phyloP scores from a whole-genome alignment of 2,329 filamentous ascomycete species.

The Talaromyces sp. region DNA sequence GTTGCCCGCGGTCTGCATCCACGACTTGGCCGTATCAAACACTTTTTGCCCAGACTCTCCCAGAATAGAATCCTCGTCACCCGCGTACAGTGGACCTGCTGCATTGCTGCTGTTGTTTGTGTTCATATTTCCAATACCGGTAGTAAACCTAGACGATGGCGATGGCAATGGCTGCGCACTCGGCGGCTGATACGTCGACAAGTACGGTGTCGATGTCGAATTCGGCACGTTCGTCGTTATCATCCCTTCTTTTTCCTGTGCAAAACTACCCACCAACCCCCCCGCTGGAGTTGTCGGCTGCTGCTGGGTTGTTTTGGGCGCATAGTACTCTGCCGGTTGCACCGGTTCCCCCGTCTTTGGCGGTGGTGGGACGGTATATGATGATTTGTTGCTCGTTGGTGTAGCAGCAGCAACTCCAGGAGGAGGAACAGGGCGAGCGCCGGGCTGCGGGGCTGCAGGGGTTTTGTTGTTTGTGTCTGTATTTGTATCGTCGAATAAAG shows the following conservation, averaged over 20 bases:
- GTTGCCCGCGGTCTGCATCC: constrained; percentile 35
- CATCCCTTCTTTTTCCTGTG: not conserved
- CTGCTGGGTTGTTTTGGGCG: not conserved
- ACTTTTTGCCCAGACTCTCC: constrained; percentile 19
- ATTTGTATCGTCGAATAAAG: not conserved
- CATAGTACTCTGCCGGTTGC: not conserved
- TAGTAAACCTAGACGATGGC: not conserved
- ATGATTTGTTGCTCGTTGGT: constrained; percentile 17
- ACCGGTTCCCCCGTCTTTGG: constrained; percentile 12
- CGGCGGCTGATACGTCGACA: constrained; percentile 13
- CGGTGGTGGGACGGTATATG: not conserved
- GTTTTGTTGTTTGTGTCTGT: not conserved
- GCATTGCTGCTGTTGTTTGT: not conserved
- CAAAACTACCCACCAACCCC: not conserved
- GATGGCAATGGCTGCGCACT: not conserved
- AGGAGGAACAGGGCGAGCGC: constrained; percentile 18
- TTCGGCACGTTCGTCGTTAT: not conserved
- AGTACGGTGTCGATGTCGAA: constrained; percentile 5
- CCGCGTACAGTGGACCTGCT: not conserved
- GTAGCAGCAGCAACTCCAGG: constrained; percentile 19
- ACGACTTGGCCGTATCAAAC: constrained; percentile 37
- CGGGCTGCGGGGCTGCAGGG: constrained; percentile 33
- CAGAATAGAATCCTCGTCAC: not conserved
- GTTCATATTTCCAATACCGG: not conserved
- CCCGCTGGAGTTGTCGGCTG: not conserved